Conservation (phyloP, 1,284 basidiomycete species). For the Sporisorium graminicola region DNA sequence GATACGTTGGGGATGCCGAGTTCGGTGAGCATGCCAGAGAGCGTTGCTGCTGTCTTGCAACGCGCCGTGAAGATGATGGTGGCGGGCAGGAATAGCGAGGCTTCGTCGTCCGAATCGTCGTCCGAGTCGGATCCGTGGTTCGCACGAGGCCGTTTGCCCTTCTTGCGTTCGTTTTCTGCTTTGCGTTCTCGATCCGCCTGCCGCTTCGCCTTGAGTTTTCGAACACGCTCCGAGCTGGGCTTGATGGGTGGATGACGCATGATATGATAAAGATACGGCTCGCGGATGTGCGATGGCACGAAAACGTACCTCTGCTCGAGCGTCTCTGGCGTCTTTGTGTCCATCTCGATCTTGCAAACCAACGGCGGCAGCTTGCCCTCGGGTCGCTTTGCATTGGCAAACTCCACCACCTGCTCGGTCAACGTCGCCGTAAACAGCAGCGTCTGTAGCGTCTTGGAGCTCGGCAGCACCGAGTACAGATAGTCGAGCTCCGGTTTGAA, state of each 20-base stretch:
- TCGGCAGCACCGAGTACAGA: conserved; percentile 81
- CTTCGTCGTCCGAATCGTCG: conserved; percentile 33
- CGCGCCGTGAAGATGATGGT: conserved; percentile 96
- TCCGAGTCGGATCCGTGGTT: conserved; percentile 34
- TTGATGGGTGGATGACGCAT: conserved; percentile 81
- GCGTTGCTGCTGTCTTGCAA: conserved; percentile 82
- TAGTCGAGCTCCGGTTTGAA: conserved; percentile 88
- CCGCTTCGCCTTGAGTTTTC: conserved; percentile 65
- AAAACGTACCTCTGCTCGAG: conserved; percentile 92
- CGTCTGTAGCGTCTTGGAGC: conserved; percentile 82
- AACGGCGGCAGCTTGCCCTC: conserved; percentile 88
- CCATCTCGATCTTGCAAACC: conserved; percentile 83
- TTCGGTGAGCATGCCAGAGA: conserved; percentile 78
- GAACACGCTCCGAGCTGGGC: conserved; percentile 55
- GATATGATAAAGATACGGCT: conserved; percentile 90
- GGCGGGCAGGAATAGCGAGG: conserved; percentile 73
- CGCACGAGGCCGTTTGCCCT: conserved; percentile 26
- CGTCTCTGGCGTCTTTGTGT: conserved; percentile 82
- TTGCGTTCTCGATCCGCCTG: conserved; percentile 49
- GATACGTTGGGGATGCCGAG: conserved; percentile 87
- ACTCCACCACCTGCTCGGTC: conserved; percentile 84
- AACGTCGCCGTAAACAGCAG: conserved; percentile 96
- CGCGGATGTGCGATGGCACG: conserved; percentile 93
- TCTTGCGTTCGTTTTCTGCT: conserved; percentile 40
- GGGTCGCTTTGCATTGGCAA: conserved; percentile 81